phyloP scores from a whole-genome alignment of 345 rosid genomes.

The Rhizophora mangle region DNA sequence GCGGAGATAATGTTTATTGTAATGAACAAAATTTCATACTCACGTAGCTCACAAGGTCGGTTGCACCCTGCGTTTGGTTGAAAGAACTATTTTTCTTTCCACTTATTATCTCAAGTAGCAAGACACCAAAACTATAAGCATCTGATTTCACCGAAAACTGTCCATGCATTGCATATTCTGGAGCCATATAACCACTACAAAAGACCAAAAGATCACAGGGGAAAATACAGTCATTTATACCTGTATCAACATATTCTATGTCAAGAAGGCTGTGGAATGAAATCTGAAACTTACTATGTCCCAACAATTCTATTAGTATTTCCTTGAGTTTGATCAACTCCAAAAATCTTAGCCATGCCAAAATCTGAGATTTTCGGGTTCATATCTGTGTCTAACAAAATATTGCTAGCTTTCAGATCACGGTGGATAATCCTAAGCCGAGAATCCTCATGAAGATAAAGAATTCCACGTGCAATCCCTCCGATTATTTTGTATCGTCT shows the following conservation, averaged over 20 bases:
- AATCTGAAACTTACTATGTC: slow-evolving; percentile 18
- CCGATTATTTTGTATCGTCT: slow-evolving; percentile 17
- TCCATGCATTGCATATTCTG: slow-evolving; percentile 29
- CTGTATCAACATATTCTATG: too few relatives aligned
- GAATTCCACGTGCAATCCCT: slow-evolving; percentile 26
- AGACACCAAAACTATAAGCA: slow-evolving; percentile 1
- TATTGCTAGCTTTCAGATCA: slow-evolving; percentile 28
- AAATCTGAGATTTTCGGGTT: slow-evolving; percentile 30
- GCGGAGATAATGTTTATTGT: not conserved
- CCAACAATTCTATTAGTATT: slow-evolving; percentile 24
- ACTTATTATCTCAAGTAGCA: slow-evolving; percentile 37
- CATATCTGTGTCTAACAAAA: slow-evolving; percentile 22
- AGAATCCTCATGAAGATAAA: slow-evolving; percentile 28
- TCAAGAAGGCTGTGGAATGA: too few relatives aligned
- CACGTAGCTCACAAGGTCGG: slow-evolving; percentile 20
- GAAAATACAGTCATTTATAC: too few relatives aligned
- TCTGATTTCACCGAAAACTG: slow-evolving; percentile 24
- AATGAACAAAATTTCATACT: slow-evolving; percentile 3
- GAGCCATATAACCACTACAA: slow-evolving; percentile 21
- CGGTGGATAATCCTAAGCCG: slow-evolving; percentile 19
- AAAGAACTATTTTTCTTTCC: slow-evolving; percentile 33
- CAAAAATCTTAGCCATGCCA: slow-evolving; percentile 28
- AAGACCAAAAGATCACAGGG: not conserved
- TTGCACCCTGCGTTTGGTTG: slow-evolving; percentile 6
- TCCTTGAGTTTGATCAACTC: slow-evolving; percentile 22